Conservation (phyloP, 129 eudicot species). For the Saussurea involucrata region DNA sequence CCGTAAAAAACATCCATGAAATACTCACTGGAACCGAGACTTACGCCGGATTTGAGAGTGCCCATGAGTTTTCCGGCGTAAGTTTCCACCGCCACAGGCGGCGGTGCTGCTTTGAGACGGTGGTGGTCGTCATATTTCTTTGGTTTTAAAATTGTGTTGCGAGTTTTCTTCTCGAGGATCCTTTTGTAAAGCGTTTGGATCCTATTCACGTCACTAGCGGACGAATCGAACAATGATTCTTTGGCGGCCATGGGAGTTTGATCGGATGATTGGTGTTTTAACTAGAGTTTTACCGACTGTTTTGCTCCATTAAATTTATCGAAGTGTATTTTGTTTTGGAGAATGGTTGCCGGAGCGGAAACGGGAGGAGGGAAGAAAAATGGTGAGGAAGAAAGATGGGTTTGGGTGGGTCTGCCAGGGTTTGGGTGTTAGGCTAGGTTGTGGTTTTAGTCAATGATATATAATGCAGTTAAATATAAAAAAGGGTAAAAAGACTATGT, state of each 20-base stretch:
- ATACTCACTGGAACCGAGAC: conserved; percentile 93
- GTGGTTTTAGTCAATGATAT: too few species aligned
- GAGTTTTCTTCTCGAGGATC: conserved; percentile 58
- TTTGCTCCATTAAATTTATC: not conserved
- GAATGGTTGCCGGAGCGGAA: too few species aligned
- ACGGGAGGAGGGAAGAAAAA: too few species aligned
- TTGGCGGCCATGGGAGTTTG: conserved; percentile 25
- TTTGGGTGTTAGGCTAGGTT: too few species aligned
- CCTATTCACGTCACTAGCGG: conserved; percentile 49
- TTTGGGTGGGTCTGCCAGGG: too few species aligned
- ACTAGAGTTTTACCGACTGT: conserved; percentile 44
- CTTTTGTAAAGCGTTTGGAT: conserved; percentile 68
- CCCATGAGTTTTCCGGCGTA: conserved; percentile 71
- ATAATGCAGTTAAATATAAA: too few species aligned
- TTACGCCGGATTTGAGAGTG: conserved; percentile 81
- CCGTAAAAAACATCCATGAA: conserved; percentile 94
- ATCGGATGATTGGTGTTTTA: conserved; percentile 43
- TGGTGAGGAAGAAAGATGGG: too few species aligned
- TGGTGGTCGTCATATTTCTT: conserved; percentile 5
- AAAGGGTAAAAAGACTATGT: too few species aligned
- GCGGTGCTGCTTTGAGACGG: not conserved
- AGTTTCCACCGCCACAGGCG: conserved; percentile 21
- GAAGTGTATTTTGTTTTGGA: too few species aligned
- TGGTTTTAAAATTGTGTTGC: conserved; percentile 37
- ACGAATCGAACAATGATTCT: conserved; percentile 48